Evolutionary conservation across 345 rosid species (phyloP).

Genomic region (Sonneratia caseolaris): DNA sequence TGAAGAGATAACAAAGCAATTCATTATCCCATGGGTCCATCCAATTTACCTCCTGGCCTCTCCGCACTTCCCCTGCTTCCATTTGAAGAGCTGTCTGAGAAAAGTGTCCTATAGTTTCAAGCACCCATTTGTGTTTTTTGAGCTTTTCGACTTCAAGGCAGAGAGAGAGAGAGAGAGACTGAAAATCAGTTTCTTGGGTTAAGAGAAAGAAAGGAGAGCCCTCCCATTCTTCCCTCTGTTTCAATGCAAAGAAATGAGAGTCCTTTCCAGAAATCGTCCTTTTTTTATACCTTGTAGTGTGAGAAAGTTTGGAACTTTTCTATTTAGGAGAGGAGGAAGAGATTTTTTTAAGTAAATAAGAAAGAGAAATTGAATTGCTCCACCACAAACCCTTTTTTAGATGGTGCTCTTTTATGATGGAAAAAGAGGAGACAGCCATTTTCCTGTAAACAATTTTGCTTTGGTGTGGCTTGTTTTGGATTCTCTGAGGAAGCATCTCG

Average conservation of each 20-base stretch:
- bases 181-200: conserved; percentile 53
- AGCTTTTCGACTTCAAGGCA: conserved; percentile 20
- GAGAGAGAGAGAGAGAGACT: conserved; percentile 9
- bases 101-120: conserved; percentile 15
- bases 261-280: conserved; percentile 21
- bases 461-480: conserved; percentile 24
- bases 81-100: conserved; percentile 20
- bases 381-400: conserved; percentile 19
- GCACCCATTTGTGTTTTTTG: conserved; percentile 24
- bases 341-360: not conserved
- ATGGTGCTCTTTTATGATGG: conserved; percentile 5
- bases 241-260: conserved; percentile 30
- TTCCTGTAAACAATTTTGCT: conserved; percentile 18
- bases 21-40: conserved; percentile 36
- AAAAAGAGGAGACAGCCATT: conserved; percentile 32
- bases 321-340: conserved; percentile 10
- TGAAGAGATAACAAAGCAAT: conserved; percentile 2
- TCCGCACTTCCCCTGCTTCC: conserved; percentile 27
- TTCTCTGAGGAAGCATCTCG: conserved; percentile 15
- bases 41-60: conserved; percentile 28
- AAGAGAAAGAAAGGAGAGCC: conserved; percentile 11
- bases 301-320: conserved; percentile 16
- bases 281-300: conserved; percentile 7
- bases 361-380: conserved; percentile 13
- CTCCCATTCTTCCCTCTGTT: conserved; percentile 27